These are phyloP conservation scores for Phaffia tasmanica DNA, from an alignment of 768 basidiomycete genomes.

Conservation along the genomic window DNA sequence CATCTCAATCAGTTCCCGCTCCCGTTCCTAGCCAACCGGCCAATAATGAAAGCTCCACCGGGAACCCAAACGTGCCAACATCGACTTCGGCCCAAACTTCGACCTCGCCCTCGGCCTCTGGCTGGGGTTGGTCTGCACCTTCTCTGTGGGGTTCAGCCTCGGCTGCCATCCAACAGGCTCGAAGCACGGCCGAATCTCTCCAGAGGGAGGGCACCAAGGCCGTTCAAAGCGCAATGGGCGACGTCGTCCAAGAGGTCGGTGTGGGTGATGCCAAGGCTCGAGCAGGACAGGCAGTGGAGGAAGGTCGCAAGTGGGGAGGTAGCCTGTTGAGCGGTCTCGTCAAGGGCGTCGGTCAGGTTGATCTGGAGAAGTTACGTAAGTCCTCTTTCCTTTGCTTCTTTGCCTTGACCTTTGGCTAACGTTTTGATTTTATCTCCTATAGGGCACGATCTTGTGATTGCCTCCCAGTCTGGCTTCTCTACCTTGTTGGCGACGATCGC, in stretches of 20 bases:
- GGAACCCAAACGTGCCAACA: conserved; percentile 23
- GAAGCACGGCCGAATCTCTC: conserved; percentile 11
- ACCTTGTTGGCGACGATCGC: conserved; percentile 94
- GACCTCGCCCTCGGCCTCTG: neutral
- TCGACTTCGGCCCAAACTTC: neutral
- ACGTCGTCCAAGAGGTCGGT: conserved; percentile 10
- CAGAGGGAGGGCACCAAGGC: conserved; percentile 7
- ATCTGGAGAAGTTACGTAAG: conserved; percentile 21
- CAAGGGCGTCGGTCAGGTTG: conserved; percentile 12
- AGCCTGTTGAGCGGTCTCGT: neutral
- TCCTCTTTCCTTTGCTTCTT: neutral
- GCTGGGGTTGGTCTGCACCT: conserved; percentile 12
- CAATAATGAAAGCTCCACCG: neutral
- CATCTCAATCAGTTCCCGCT: neutral
- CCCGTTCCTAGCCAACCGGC: neutral
- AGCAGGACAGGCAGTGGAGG: conserved; percentile 4
- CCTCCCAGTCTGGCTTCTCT: conserved; percentile 74
- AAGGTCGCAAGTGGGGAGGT: conserved; percentile 1
- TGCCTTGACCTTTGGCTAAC: neutral
- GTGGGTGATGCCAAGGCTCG: conserved; percentile 6
- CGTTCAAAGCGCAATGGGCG: conserved; percentile 10
- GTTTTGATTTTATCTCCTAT: conserved; percentile 2
- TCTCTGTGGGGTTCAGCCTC: conserved; percentile 23
- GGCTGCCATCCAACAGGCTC: conserved; percentile 6
- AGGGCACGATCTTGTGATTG: conserved; percentile 84